Evolutionary conservation across 768 basidiomycete species (phyloP).

Genomic region (Leucosporidium scottii): DNA sequence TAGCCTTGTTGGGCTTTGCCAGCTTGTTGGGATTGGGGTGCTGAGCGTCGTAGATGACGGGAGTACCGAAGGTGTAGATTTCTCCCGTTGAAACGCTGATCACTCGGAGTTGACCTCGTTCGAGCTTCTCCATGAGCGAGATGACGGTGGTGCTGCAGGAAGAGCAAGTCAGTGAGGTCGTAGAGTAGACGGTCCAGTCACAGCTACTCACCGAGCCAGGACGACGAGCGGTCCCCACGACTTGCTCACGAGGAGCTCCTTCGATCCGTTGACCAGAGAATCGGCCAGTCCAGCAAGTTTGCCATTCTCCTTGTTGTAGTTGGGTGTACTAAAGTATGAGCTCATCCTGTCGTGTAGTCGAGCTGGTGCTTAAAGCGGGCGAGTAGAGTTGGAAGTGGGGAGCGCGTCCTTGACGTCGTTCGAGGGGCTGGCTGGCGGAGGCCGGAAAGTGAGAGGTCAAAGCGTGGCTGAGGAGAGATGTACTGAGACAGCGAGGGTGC

Average conservation of each 20-base stretch:
- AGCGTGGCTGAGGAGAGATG: not conserved
- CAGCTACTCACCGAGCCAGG: not conserved
- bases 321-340: constrained; percentile 12
- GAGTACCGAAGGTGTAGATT: constrained; percentile 15
- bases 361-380: not conserved
- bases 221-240: constrained; percentile 14
- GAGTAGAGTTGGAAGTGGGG: not conserved
- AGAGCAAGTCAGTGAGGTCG: not conserved
- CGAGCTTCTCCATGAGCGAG: constrained; percentile 12
- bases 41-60: not conserved
- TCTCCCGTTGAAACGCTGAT: not conserved
- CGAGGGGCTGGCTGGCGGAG: too few relatives aligned
- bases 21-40: constrained; percentile 3
- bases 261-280: not conserved
- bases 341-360: not conserved
- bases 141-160: constrained; percentile 8
- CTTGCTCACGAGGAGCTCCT: constrained; percentile 5
- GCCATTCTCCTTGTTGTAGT: constrained; percentile 4
- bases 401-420: too few relatives aligned
- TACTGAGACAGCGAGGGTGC: not conserved
- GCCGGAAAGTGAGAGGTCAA: too few relatives aligned
- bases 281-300: constrained; percentile 1
- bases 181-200: not conserved
- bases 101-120: constrained; percentile 12
- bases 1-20: not conserved